Conservation (phyloP, 1,284 basidiomycete species). For the Fistulinella cinereoalba region DNA sequence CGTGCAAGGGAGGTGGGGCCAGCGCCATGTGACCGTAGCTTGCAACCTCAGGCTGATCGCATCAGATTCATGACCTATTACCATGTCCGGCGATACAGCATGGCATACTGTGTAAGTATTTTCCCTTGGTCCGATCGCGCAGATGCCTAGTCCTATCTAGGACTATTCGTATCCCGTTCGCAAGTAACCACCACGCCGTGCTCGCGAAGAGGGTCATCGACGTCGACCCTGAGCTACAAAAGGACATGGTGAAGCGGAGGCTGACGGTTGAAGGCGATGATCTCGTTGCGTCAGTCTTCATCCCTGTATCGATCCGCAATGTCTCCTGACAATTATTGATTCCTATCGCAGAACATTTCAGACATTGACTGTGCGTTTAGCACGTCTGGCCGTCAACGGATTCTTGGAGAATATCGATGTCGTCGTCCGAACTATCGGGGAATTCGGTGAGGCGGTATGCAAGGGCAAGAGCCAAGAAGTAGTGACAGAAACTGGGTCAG, state of each 20-base stretch:
- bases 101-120: slow-evolving; percentile 34
- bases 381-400: slow-evolving; percentile 76
- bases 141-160: slow-evolving; percentile 37
- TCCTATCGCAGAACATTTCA: slow-evolving; percentile 53
- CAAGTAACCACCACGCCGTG: slow-evolving; percentile 64
- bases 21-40: too few species aligned
- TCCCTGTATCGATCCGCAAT: neutral
- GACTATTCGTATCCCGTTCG: slow-evolving; percentile 75
- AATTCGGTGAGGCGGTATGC: slow-evolving; percentile 66
- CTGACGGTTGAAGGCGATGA: slow-evolving; percentile 62
- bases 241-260: slow-evolving; percentile 70
- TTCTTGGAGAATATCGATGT: slow-evolving; percentile 87
- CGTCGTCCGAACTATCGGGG: slow-evolving; percentile 76
- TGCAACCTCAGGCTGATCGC: too few species aligned
- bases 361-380: slow-evolving; percentile 78
- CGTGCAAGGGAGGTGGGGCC: too few species aligned
- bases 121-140: neutral
- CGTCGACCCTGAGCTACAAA: slow-evolving; percentile 82
- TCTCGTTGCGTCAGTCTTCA: slow-evolving; percentile 61
- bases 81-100: slow-evolving; percentile 24
- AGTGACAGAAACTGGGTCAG: neutral
- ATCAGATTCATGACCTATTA: too few species aligned
- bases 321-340: slow-evolving; percentile 2
- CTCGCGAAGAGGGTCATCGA: slow-evolving; percentile 81
- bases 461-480: neutral